phyloP scores from a whole-genome alignment of 257 asterid species.

The Forsythia viridissima region DNA sequence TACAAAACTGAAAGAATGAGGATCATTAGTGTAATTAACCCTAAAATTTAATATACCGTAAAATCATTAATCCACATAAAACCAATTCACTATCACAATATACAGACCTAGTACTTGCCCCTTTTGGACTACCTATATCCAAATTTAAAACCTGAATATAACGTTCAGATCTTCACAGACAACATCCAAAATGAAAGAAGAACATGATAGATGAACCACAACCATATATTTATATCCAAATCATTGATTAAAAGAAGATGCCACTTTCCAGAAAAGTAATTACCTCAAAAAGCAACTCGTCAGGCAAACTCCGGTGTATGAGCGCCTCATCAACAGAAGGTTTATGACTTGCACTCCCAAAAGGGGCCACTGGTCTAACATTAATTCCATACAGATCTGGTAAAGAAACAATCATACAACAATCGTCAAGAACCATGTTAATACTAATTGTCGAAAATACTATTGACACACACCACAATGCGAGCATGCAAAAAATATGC shows the following conservation, averaged over 20 bases:
- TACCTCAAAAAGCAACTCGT: slow-evolving; percentile 90
- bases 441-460: background rate
- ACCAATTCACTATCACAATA: background rate
- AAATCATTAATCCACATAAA: background rate
- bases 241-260: slow-evolving; percentile 4
- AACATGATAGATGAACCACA: background rate
- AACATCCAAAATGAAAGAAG: background rate
- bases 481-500: background rate
- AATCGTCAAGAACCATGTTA: background rate
- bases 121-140: background rate
- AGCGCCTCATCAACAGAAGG: slow-evolving; percentile 62
- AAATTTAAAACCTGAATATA: background rate
- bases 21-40: too few relatives aligned
- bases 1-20: too few relatives aligned
- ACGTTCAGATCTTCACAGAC: background rate
- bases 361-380: slow-evolving; percentile 85
- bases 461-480: background rate
- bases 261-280: slow-evolving; percentile 13
- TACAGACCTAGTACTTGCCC: background rate
- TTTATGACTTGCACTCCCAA: slow-evolving; percentile 63
- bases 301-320: slow-evolving; percentile 79
- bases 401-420: slow-evolving; percentile 11
- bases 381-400: slow-evolving; percentile 91
- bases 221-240: background rate
- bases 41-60: background rate